A percentile compares a stretch with the other conserved stretches of the same genome.
Conservation (phyloP, 305 asterid species). For the Solanum hybrid region DNA sequence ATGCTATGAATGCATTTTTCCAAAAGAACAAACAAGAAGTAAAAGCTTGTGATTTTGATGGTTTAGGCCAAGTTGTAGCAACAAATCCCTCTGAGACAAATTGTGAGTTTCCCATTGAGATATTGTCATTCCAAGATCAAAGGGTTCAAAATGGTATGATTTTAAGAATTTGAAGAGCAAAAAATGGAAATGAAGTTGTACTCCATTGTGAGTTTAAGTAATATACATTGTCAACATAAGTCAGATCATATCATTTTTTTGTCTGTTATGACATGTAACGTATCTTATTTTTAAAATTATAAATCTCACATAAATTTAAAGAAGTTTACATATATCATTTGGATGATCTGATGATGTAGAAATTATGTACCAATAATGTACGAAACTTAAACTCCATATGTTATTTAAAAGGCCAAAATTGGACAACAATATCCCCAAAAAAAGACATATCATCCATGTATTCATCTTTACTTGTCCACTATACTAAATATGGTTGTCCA, state of each 20-base stretch:
- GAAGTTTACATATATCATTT: not conserved
- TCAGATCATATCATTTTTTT: not conserved
- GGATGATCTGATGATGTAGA: not conserved
- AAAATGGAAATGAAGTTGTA: not conserved
- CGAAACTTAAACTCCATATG: not conserved
- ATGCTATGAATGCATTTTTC: conserved; percentile 10
- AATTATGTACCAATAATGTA: not conserved
- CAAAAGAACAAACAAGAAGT: conserved; percentile 4
- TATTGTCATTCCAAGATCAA: conserved; percentile 8
- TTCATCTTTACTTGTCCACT: not conserved
- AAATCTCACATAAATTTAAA: not conserved
- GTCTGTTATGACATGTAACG: not conserved
- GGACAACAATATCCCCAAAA: not conserved
- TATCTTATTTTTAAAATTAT: not conserved
- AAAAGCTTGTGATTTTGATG: conserved; percentile 11
- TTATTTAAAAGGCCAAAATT: not conserved
- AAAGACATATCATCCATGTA: not conserved
- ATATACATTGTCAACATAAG: not conserved
- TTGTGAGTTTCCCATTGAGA: conserved; percentile 34
- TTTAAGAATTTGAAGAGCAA: not conserved
- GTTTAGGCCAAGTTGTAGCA: conserved; percentile 13
- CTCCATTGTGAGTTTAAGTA: not conserved
- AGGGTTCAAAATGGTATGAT: not conserved
- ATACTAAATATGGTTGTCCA: not conserved
- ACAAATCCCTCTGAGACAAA: conserved; percentile 16